Percentiles rank a stretch among this genome's conserved stretches.
These are phyloP conservation scores for Termitomyces sp. DNA, from an alignment of 768 basidiomycete species.

Conservation along the genomic window DNA sequence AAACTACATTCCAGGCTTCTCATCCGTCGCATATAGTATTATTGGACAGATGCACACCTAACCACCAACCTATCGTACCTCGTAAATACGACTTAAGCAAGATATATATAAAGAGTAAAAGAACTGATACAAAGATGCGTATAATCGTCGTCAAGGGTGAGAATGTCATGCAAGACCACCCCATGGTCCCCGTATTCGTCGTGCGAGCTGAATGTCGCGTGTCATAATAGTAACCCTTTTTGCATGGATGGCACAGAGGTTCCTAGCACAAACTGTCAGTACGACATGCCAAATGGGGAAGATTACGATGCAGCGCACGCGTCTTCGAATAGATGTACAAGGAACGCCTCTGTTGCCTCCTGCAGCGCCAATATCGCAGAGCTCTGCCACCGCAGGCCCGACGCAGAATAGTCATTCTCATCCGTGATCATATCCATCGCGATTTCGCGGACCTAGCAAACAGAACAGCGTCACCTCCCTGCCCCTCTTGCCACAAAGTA, in stretches of 20 bases:
- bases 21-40: not conserved
- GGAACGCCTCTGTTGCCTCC: conserved; percentile 92
- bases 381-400: conserved; percentile 86
- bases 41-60: not conserved
- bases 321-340: conserved; percentile 97
- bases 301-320: conserved; percentile 61
- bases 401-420: conserved; percentile 53
- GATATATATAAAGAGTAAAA: conserved; percentile 9
- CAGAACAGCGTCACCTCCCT: no score
- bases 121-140: conserved; percentile 12
- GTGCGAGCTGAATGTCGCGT: conserved; percentile 92
- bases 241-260: conserved; percentile 95
- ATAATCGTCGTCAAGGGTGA: conserved; percentile 5
- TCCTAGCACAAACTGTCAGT: conserved; percentile 41
- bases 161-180: conserved; percentile 53
- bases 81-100: conserved; percentile 4
- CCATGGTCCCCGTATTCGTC: conserved; percentile 91
- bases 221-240: conserved; percentile 99
- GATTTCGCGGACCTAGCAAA: conserved; percentile 84
- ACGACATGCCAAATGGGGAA: not conserved
- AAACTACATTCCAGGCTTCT: not conserved
- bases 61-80: conserved; percentile 8
- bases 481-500: not conserved
- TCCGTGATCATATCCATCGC: conserved; percentile 87
- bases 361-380: conserved; percentile 92